Percentiles rank a stretch among this genome's conserved stretches.
Conservation (phyloP, 2,329 filamentous ascomycete genomes). For the Alternaria burnsii region DNA sequence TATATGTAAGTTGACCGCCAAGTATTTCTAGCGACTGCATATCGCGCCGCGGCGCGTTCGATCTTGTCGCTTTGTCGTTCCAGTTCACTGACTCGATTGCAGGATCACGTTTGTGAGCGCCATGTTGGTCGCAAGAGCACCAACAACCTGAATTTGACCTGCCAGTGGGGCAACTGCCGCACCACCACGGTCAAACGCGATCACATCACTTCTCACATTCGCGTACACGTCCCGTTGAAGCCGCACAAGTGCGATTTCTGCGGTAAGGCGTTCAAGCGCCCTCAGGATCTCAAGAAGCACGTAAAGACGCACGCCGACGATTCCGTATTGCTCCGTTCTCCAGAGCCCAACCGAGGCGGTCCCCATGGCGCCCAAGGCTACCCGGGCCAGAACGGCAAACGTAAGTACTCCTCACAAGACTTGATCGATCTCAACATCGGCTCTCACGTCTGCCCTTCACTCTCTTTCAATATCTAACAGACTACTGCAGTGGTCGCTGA, state of each 20-base stretch:
- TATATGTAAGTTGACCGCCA: conserved; percentile 63
- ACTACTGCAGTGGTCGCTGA: conserved; percentile 54
- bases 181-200: conserved; percentile 98
- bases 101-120: conserved; percentile 98
- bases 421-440: not conserved
- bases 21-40: not conserved
- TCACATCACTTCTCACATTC: conserved; percentile 98
- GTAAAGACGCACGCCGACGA: conserved; percentile 99
- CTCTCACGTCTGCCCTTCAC: conserved; percentile 7
- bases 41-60: not conserved
- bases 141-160: conserved; percentile 97
- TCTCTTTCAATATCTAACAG: conserved; percentile 46
- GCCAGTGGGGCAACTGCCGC: conserved; percentile 94
- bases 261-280: conserved; percentile 98
- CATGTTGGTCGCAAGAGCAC: conserved; percentile 99
- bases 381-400: conserved; percentile 49
- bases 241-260: conserved; percentile 99
- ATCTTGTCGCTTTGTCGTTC: not conserved
- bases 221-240: conserved; percentile 98
- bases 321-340: conserved; percentile 75
- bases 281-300: conserved; percentile 98
- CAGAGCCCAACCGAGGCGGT: conserved; percentile 63
- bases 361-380: conserved; percentile 48
- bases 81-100: conserved; percentile 23
- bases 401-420: conserved; percentile 42